Percentiles rank a stretch among this genome's conserved stretches.
phyloP scores from a whole-genome alignment of 192 early-diverging fungal species.

The Physocladia obscura region DNA sequence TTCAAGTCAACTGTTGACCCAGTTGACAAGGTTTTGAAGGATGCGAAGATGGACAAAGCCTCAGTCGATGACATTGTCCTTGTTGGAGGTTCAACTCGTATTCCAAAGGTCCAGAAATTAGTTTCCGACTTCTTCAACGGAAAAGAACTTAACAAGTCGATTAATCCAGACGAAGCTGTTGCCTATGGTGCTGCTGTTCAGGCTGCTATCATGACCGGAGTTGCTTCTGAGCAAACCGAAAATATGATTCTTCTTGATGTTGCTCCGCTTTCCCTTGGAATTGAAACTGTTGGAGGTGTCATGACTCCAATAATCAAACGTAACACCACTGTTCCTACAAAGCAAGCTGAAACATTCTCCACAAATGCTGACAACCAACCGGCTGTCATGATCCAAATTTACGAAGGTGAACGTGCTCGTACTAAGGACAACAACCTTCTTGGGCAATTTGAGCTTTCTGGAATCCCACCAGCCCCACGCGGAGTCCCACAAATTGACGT shows the following conservation, averaged over 20 bases:
- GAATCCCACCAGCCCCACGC: slow-evolving; percentile 94
- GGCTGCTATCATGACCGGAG: slow-evolving; percentile 94
- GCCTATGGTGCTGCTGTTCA: slow-evolving; percentile 98
- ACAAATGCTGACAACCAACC: slow-evolving; percentile 98
- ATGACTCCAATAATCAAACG: slow-evolving; percentile 97
- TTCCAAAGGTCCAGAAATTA: slow-evolving; percentile 98
- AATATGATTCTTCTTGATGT: slow-evolving; percentile 94
- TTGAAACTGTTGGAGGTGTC: slow-evolving; percentile 97
- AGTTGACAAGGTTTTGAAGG: slow-evolving; percentile 94
- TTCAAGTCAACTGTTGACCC: slow-evolving; percentile 94
- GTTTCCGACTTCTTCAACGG: slow-evolving; percentile 98
- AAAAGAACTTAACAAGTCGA: slow-evolving; percentile 98
- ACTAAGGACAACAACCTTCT: slow-evolving; percentile 98
- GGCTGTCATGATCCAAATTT: slow-evolving; percentile 95
- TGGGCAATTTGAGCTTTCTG: slow-evolving; percentile 96
- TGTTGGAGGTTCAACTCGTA: slow-evolving; percentile 97
- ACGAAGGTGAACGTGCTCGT: slow-evolving; percentile 94
- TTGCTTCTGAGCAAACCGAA: slow-evolving; percentile 93
- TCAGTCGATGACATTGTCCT: slow-evolving; percentile 91
- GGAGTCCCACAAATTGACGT: slow-evolving; percentile 97
- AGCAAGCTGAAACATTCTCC: slow-evolving; percentile 98
- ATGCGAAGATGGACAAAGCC: slow-evolving; percentile 94
- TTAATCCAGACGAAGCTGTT: slow-evolving; percentile 98
- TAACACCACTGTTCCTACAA: slow-evolving; percentile 95
- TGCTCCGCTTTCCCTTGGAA: slow-evolving; percentile 94